Base-by-base conservation (phyloP, 2,329 filamentous ascomycete genomes). In the Fusarium hostae region DNA sequence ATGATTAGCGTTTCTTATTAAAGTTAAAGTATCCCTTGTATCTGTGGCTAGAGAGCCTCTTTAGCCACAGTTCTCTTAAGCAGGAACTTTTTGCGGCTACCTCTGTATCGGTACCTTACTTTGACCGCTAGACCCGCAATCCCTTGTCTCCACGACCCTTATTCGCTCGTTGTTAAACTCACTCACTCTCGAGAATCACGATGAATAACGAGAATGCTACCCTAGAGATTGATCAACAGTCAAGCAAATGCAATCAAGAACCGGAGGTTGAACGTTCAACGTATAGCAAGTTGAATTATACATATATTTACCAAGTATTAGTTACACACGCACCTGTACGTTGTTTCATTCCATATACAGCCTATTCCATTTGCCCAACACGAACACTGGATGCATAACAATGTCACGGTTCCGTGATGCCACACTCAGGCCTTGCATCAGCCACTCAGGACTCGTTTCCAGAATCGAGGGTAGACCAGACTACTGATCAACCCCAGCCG, bases 51-150 rank as follows among this genome's bases (percentile, higher is more conserved):
- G n/a, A n/a, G n/a, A n/a, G n/a, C n/a, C n/a, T n/a, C n/a, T n/a
- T n/a, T n/a, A n/a, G n/a, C n/a, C n/a, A n/a, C n/a, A n/a, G n/a
- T n/a, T n/a, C n/a, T n/a, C n/a, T n/a, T n/a, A n/a, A n/a, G n/a
- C n/a, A n/a, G n/a, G n/a, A n/a, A n/a, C n/a, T n/a, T n/a, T n/a
- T n/a, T n/a, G n/a, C n/a, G n/a, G n/a, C n/a, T n/a, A n/a, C n/a
- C n/a, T n/a, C n/a, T n/a, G n/a, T n/a, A 66, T 59, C 63, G 66
- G 69, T 72, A 62, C 68, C 68, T 71, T 69, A 64, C 68, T 58
- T 71, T 52, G 58, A 61, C 64, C 40, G 34, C 52, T 50, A 39
- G 68, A 34, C 51, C 68, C 69, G 43, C 32, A 66, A 45, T 30
- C 41, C 37, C 43, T 57, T 41, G 50, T 45, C 35, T 66, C 56